A percentile compares a stretch with the other conserved stretches of the same genome.
These are phyloP conservation scores for Apiotrichum montevideense DNA, from an alignment of 1,284 basidiomycete genomes.

Conservation along the genomic window DNA sequence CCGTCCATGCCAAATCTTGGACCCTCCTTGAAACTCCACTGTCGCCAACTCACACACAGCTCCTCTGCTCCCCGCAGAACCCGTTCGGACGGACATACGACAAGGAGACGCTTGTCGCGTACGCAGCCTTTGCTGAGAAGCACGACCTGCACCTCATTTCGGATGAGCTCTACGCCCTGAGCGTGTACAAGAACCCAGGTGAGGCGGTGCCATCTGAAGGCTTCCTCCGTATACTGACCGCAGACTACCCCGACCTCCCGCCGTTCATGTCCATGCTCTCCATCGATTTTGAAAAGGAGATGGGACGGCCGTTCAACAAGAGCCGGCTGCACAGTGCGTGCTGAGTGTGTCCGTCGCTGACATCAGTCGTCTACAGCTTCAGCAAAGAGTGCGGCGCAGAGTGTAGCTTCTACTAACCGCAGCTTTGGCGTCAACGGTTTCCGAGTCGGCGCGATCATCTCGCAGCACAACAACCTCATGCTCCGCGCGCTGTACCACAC, in stretches of 20 bases:
- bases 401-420: constrained; percentile 1
- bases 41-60: constrained; percentile 13
- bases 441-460: constrained; percentile 44
- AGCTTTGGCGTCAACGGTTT: constrained; percentile 49
- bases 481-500: constrained; percentile 41
- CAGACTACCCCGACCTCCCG: constrained; percentile 28
- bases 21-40: background rate
- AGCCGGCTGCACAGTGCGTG: constrained; percentile 41
- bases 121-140: constrained; percentile 46
- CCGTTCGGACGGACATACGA: constrained; percentile 44
- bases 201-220: constrained; percentile 6
- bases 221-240: background rate
- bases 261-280: constrained; percentile 46
- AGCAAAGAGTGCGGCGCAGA: constrained; percentile 41
- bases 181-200: constrained; percentile 39
- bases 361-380: constrained; percentile 41
- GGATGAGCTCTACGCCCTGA: constrained; percentile 49
- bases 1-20: no score
- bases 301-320: constrained; percentile 39
- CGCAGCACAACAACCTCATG: constrained; percentile 44
- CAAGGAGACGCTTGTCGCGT: constrained; percentile 44
- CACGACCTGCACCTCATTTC: constrained; percentile 47
- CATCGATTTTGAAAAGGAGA: constrained; percentile 45
- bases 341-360: background rate
- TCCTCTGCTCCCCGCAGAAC: constrained; percentile 49